A percentile compares a stretch with the other conserved stretches of the same genome.
These are phyloP conservation scores for Paramecium sonneborni DNA, from an alignment of 73 alveolate genomes.

Conservation along the genomic window DNA sequence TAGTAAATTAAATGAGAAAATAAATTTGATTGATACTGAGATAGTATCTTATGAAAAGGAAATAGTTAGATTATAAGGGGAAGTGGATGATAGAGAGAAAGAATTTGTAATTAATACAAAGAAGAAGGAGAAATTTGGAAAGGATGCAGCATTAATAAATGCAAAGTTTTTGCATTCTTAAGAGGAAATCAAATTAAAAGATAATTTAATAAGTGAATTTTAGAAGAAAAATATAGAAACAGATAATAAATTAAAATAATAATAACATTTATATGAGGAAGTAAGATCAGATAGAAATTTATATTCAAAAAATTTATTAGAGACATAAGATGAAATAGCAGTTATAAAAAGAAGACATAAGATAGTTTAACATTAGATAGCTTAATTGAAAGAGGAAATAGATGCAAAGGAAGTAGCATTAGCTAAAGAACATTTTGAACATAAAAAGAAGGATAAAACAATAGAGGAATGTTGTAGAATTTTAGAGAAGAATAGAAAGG, in stretches of 20 bases:
- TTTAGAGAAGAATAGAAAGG: constrained; percentile 78
- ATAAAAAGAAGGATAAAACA: constrained; percentile 79
- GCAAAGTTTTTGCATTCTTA: constrained; percentile 84
- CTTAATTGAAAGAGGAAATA: constrained; percentile 91
- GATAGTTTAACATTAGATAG: constrained; percentile 84
- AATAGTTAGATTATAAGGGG: constrained; percentile 69
- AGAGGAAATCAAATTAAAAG: constrained; percentile 91
- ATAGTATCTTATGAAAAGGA: constrained; percentile 69
- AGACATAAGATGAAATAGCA: constrained; percentile 92
- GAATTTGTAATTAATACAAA: constrained; percentile 70
- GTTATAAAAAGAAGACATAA: constrained; percentile 88
- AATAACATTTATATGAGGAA: constrained; percentile 98
- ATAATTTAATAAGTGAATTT: constrained; percentile 90
- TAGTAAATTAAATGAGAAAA: constrained; percentile 70
- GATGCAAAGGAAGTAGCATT: constrained; percentile 86
- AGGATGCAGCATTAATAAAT: constrained; percentile 89
- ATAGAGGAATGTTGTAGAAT: constrained; percentile 75
- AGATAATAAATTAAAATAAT: constrained; percentile 94
- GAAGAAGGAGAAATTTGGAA: constrained; percentile 90
- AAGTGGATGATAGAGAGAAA: constrained; percentile 71
- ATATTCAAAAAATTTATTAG: constrained; percentile 96
- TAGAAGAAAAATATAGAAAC: constrained; percentile 92
- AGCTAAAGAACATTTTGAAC: constrained; percentile 82
- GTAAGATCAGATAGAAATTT: constrained; percentile 98
- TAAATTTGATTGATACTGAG: constrained; percentile 69